Base-by-base conservation (phyloP, 2,329 filamentous ascomycete species). In the Fusarium udum region DNA sequence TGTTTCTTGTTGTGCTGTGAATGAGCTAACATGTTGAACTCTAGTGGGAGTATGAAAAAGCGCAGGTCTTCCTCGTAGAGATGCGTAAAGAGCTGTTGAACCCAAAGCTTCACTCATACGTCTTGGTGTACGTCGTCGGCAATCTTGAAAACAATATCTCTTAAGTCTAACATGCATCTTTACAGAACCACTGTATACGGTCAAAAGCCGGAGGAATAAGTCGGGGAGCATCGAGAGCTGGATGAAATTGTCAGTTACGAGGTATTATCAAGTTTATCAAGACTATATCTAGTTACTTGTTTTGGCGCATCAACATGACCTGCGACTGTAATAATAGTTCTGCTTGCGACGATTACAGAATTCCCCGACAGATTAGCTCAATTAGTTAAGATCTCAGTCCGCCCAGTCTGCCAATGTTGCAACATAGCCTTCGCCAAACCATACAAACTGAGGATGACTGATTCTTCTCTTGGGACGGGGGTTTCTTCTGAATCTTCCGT, bases 31-130 rank as follows among this genome's bases (percentile, higher is more conserved):
- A 15, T 3, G 14, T 18, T 14, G 6, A 12, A 8, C 12, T 12
- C 0, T 7, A 71, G 68, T 71, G 68, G 68, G 36, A 71, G 26
- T 71, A 67, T 1, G 68, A 71, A 14, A 40, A 57, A 6, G 61
- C 67, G 0, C 68, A 71, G 16, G n/a, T 71, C 4, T 71, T 71
- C 14, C 26, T 71, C 0, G 39, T 61, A 1, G 55, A 71, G 11
- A 48, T 71, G 26, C 68, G 68, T 1, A 71, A 71, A 32, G 68
- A 71, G 13, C 6, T 71, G 0, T 26, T 67, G 4, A 71, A 71
- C 15, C 40, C 68, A 2, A 43, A 24, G 4, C 65, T 69, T 24
- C 67, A 69, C 16, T 57, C 65, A 42, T 69, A 69, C 6, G n/a
- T 59, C 6, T 46, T 64, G 13, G 39, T 58, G 67, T 64, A 59